phyloP scores from a whole-genome alignment of 495 filamentous ascomycete species.

The Aspergillus sclerotiicarbonarius region DNA sequence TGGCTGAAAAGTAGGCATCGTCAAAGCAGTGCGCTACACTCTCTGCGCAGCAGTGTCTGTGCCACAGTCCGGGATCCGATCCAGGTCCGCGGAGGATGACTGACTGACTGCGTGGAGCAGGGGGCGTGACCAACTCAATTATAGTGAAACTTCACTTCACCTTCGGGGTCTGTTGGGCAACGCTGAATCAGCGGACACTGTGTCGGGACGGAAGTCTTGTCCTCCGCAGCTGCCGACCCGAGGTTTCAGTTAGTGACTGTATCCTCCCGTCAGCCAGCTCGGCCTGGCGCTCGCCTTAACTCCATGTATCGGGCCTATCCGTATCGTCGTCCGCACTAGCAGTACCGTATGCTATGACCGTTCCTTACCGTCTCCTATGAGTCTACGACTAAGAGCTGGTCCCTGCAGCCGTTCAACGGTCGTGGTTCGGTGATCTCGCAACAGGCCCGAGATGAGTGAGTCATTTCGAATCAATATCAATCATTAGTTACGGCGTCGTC shows the following conservation, averaged over 20 bases:
- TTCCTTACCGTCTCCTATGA: background rate
- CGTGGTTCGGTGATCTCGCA: background rate
- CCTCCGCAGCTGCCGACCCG: slow-evolving; percentile 14
- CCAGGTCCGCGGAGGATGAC: too few relatives aligned
- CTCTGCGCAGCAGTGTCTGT: too few relatives aligned
- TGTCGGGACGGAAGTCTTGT: slow-evolving; percentile 9
- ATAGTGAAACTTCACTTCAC: too few relatives aligned
- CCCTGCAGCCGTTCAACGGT: background rate
- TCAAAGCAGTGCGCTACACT: too few relatives aligned
- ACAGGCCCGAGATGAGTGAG: background rate
- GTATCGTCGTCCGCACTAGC: background rate
- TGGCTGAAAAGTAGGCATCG: too few relatives aligned
- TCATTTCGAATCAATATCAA: background rate
- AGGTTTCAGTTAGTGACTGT: background rate
- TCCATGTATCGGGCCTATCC: background rate
- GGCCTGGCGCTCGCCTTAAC: background rate
- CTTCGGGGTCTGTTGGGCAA: too few relatives aligned
- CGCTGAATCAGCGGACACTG: slow-evolving; percentile 7
- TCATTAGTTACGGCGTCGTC: background rate
- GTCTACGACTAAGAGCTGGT: background rate
- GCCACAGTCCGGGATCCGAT: too few relatives aligned
- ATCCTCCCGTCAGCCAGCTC: background rate
- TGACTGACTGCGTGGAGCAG: too few relatives aligned
- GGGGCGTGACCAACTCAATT: too few relatives aligned
- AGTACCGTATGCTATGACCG: background rate